A percentile compares a stretch with the other conserved stretches of the same genome.
These are phyloP conservation scores for Lentinula boryana DNA, from an alignment of 768 basidiomycete genomes.

Conservation along the genomic window DNA sequence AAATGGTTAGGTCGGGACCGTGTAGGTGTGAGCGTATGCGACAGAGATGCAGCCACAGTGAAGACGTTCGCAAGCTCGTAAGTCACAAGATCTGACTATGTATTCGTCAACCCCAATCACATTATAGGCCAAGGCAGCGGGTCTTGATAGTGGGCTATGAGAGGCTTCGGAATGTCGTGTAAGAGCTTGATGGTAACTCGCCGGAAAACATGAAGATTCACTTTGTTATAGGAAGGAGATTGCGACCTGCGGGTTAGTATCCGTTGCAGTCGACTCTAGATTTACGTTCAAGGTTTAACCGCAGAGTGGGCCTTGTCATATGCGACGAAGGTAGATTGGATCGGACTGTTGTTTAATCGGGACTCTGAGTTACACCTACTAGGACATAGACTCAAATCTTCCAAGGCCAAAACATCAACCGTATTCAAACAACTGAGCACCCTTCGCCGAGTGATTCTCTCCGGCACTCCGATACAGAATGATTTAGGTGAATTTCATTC, in stretches of 20 bases:
- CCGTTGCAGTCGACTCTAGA: background rate
- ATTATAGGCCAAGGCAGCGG: constrained; percentile 62
- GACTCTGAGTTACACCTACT: background rate
- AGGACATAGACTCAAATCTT: constrained; percentile 92
- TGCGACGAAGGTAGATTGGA: constrained; percentile 92
- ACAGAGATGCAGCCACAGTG: constrained; percentile 29
- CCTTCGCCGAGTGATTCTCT: constrained; percentile 77
- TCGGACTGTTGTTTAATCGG: background rate
- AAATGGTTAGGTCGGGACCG: constrained; percentile 78
- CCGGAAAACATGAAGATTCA: background rate
- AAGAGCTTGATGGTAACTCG: constrained; percentile 20
- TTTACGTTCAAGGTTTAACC: background rate
- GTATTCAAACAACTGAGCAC: constrained; percentile 81
- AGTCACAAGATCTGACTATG: background rate
- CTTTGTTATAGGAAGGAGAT: constrained; percentile 40
- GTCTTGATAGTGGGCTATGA: constrained; percentile 96
- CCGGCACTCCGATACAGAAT: constrained; percentile 97
- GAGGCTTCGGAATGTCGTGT: constrained; percentile 79
- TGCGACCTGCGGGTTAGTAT: constrained; percentile 55
- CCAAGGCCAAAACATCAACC: constrained; percentile 82
- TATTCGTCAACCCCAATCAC: constrained; percentile 12
- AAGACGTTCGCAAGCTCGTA: background rate
- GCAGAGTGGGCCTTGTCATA: constrained; percentile 83
- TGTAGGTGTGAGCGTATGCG: constrained; percentile 37
- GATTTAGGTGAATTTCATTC: constrained; percentile 93